Evolutionary conservation across 768 basidiomycete species (phyloP).

Genomic region (Rhodotorula paludigena): DNA sequence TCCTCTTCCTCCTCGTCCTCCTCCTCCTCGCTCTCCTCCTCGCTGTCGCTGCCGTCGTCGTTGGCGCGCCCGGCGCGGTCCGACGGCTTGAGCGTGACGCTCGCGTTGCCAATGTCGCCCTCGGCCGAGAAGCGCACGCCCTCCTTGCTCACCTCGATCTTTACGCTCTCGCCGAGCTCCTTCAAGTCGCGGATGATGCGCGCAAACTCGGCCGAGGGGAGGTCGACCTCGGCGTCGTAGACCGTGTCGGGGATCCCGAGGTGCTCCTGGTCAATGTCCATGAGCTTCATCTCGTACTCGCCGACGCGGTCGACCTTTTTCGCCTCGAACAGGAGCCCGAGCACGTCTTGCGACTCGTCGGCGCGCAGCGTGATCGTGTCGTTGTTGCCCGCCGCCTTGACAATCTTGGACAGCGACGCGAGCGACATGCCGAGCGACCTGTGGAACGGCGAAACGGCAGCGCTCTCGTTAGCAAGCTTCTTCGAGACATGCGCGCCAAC

Average conservation of each 20-base stretch:
- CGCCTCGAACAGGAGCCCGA: constrained; percentile 87
- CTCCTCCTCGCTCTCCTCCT: constrained; percentile 37
- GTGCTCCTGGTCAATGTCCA: constrained; percentile 96
- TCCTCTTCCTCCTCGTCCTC: constrained; percentile 40
- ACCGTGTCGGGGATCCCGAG: constrained; percentile 95
- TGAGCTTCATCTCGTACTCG: constrained; percentile 98
- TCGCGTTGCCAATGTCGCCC: constrained; percentile 89
- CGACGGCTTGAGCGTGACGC: constrained; percentile 70
- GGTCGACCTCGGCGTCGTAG: constrained; percentile 85
- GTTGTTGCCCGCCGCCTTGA: constrained; percentile 95
- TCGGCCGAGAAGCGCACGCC: constrained; percentile 88
- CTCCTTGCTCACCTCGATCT: constrained; percentile 92
- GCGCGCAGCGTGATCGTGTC: constrained; percentile 88
- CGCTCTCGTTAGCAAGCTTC: neutral
- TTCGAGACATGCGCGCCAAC: neutral
- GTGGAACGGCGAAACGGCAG: neutral
- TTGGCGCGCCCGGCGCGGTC: constrained; percentile 26
- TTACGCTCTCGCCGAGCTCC: constrained; percentile 83
- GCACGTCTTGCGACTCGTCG: constrained; percentile 77
- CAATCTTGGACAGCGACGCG: constrained; percentile 80
- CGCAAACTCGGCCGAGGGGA: constrained; percentile 79
- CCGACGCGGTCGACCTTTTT: constrained; percentile 84
- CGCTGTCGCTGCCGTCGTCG: constrained; percentile 22
- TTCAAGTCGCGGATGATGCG: constrained; percentile 90
- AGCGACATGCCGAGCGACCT: constrained; percentile 77